Percentiles rank a stretch among this genome's conserved stretches.
These are phyloP conservation scores for Ambispora gerdemannii DNA, from an alignment of 192 early-diverging fungal species.

Conservation along the genomic window DNA sequence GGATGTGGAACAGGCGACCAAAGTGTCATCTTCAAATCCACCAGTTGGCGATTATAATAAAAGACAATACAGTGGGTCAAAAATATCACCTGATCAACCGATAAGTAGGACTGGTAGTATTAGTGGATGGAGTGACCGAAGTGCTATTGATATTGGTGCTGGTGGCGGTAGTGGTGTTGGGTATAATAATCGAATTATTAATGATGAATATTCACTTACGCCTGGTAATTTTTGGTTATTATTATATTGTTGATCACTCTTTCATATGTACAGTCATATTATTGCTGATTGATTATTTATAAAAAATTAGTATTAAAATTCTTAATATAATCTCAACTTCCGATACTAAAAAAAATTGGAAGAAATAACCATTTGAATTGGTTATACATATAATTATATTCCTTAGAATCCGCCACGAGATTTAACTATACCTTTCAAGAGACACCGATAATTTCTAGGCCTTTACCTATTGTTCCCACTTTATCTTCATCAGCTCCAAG, in stretches of 20 bases:
- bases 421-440: background rate
- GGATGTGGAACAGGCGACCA: conserved; percentile 58
- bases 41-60: background rate
- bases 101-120: conserved; percentile 14
- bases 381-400: too few relatives aligned
- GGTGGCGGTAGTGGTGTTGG: background rate
- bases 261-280: background rate
- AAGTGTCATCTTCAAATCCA: background rate
- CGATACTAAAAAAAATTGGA: background rate
- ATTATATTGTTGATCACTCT: background rate
- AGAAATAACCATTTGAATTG: background rate
- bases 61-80: background rate
- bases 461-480: background rate
- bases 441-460: background rate
- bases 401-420: background rate
- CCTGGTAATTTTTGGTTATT: too few relatives aligned
- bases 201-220: background rate
- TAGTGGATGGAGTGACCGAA: conserved; percentile 16
- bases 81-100: background rate
- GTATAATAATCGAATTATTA: background rate
- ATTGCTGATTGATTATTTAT: background rate
- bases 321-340: background rate
- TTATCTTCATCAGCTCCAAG: background rate
- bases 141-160: background rate
- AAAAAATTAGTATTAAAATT: background rate